Base-by-base conservation (phyloP, 768 basidiomycete species). In the Trametes cinnabarina region DNA sequence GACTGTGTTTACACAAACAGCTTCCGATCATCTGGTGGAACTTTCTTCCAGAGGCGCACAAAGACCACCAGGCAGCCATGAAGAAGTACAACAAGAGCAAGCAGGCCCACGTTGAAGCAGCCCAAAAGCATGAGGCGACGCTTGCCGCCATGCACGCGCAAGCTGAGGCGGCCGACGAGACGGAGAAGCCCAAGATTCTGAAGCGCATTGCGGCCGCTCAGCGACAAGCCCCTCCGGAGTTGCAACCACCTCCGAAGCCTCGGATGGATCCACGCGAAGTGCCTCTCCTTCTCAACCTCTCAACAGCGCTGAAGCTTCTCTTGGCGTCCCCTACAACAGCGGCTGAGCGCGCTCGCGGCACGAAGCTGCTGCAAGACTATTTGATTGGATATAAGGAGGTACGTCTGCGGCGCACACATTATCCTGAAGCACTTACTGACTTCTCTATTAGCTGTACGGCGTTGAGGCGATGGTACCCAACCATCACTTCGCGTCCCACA, bases 401-500 rank as follows among this genome's bases (percentile, higher is more conserved):
- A 35, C 11, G 7, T 23, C 30, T 32, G 30, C 30, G 17, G 37
- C 17, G 37, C 37, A n/a, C 32, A 8, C 46, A 34, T 50, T 34
- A 23, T 23, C 34, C 3, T 14, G 11, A 25, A 25, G 10, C 20
- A 23, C 7, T 50, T 14, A 50, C 14, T 32, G 20, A 34, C 22
- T 14, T n/a, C 19, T 35, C 4, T 41, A 40, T 20, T 9, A 71
- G 71, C 28, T 72, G 0, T 73, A 73, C 57, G 69, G 69, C 2
- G 39, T 19, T 1, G 49, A 48, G 0, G 35, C 53, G 3, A 68
- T 72, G 65, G 71, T 68, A 43, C 71, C 69, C 6, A 73, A 71
- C 20, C 66, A 68, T 42, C 72, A 73, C 47, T 72, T 62, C 62
- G 51, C 64, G n/a, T 62, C 65, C 2, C 72, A 73, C 53, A 42